Conservation (phyloP, 108 stramenopile species). For the Nitzschia sp. region DNA sequence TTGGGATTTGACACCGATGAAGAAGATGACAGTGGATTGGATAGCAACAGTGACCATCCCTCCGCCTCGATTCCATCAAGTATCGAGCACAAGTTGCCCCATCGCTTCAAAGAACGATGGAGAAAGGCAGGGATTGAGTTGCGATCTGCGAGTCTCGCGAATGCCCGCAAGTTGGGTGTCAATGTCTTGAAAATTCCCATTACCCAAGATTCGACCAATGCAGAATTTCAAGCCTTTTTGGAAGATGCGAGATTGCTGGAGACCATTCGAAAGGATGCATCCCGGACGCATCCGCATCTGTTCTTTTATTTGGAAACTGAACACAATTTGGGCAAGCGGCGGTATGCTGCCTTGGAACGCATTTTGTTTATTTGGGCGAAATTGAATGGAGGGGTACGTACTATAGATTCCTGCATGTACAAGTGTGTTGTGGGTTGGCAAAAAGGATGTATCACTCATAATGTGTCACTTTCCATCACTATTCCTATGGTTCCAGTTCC, state of each 20-base stretch:
- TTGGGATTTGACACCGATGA: conserved; percentile 3
- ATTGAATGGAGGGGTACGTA: conserved; percentile 89
- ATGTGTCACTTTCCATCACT: neutral
- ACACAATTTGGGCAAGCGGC: conserved; percentile 60
- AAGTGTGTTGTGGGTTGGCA: no score
- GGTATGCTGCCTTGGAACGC: conserved; percentile 86
- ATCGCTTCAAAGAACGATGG: conserved; percentile 42
- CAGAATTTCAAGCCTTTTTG: conserved; percentile 36
- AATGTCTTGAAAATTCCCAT: conserved; percentile 11
- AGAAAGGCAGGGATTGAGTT: conserved; percentile 27
- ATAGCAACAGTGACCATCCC: no score
- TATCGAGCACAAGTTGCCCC: conserved; percentile 28
- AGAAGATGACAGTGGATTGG: conserved; percentile 3
- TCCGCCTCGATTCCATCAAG: neutral
- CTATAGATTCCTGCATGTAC: no score
- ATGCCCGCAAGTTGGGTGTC: neutral
- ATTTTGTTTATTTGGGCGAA: conserved; percentile 94
- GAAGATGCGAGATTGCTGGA: conserved; percentile 68
- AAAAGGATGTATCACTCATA: neutral
- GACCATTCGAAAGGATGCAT: conserved; percentile 89
- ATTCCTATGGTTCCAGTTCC: conserved; percentile 41
- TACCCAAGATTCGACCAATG: conserved; percentile 5
- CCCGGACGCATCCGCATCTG: conserved; percentile 83
- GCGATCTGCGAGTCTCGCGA: neutral
- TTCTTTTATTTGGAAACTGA: conserved; percentile 80